These are phyloP conservation scores for Solanum sitiens DNA, from an alignment of 257 asterid genomes.

Conservation along the genomic window DNA sequence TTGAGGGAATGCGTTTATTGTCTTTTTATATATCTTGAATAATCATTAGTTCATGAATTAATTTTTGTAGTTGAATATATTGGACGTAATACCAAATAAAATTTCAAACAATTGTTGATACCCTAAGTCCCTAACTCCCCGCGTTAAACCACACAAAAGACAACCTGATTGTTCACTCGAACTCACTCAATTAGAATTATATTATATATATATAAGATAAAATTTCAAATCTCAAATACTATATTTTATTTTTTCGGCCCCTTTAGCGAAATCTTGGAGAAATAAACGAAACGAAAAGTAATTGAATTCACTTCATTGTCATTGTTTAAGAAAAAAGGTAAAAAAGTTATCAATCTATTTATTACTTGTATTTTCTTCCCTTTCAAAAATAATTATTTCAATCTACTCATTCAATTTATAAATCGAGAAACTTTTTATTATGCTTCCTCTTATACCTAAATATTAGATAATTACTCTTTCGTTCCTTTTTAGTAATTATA, in stretches of 20 bases:
- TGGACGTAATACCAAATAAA: background rate
- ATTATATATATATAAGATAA: too few species aligned
- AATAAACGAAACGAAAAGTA: background rate
- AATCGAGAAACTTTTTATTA: background rate
- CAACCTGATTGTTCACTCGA: accelerated
- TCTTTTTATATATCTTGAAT: background rate
- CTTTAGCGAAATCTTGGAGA: too few species aligned
- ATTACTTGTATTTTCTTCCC: too few species aligned
- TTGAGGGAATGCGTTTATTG: background rate
- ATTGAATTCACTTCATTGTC: background rate
- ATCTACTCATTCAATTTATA: background rate
- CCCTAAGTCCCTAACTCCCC: too few species aligned
- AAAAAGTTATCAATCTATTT: background rate
- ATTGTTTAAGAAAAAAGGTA: background rate
- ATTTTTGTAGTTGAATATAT: background rate
- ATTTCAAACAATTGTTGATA: background rate
- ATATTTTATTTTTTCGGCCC: too few species aligned
- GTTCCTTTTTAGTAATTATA: too few species aligned
- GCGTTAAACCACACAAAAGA: too few species aligned
- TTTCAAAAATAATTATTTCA: too few species aligned
- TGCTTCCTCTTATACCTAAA: too few species aligned
- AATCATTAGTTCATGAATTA: background rate
- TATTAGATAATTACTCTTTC: background rate
- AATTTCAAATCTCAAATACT: too few species aligned
- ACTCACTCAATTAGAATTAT: too few species aligned